Conservation (phyloP, 2,329 filamentous ascomycete genomes). For the Ascochyta pisi region DNA sequence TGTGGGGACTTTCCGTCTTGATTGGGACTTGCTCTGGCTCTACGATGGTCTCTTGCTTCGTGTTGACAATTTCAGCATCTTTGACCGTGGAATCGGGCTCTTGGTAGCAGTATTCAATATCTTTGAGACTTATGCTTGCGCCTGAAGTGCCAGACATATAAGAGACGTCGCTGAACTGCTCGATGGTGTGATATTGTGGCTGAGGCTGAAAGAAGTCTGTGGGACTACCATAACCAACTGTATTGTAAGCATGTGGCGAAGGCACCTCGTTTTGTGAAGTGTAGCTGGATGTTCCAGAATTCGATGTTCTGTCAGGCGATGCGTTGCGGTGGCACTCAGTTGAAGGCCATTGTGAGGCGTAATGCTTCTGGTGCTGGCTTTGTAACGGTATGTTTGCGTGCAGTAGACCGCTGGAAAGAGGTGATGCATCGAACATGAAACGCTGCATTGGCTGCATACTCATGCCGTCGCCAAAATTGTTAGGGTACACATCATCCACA, state of each 20-base stretch:
- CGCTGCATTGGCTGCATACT: slow-evolving; percentile 44
- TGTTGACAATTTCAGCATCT: slow-evolving; percentile 30
- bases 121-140: slow-evolving; percentile 36
- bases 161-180: slow-evolving; percentile 23
- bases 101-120: slow-evolving; percentile 43
- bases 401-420: slow-evolving; percentile 36
- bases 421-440: slow-evolving; percentile 41
- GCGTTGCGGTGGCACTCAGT: slow-evolving; percentile 31
- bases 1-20: slow-evolving; percentile 25
- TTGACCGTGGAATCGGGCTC: slow-evolving; percentile 34
- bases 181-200: slow-evolving; percentile 27
- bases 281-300: slow-evolving; percentile 42
- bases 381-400: slow-evolving; percentile 36
- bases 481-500: slow-evolving; percentile 29
- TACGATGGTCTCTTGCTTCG: slow-evolving; percentile 30
- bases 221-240: slow-evolving; percentile 28
- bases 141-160: slow-evolving; percentile 23
- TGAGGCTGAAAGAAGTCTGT: slow-evolving; percentile 24
- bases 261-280: slow-evolving; percentile 39
- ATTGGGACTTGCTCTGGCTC: slow-evolving; percentile 21
- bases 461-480: slow-evolving; percentile 25
- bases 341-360: slow-evolving; percentile 32
- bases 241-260: slow-evolving; percentile 32
- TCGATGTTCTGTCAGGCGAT: slow-evolving; percentile 46
- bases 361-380: slow-evolving; percentile 23